Conservation (phyloP, 2,329 filamentous ascomycete species). For the Alternaria sp. region DNA sequence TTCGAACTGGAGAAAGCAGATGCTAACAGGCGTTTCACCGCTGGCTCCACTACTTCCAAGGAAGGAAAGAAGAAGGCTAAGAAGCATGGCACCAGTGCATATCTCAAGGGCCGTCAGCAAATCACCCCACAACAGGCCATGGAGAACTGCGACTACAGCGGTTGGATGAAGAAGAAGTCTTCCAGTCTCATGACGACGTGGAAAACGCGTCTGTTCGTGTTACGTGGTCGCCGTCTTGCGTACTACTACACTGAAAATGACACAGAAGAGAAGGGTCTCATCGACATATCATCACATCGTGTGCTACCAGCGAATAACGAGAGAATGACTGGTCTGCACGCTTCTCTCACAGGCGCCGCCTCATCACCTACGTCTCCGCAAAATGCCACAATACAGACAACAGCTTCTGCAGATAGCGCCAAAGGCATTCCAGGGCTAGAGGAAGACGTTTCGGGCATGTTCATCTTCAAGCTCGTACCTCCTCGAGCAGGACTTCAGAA, state of each 20-base stretch:
- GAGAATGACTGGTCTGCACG: conserved; percentile 87
- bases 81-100: conserved; percentile 96
- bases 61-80: conserved; percentile 63
- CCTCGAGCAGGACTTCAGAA: conserved; percentile 86
- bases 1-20: conserved; percentile 81
- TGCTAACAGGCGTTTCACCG: conserved; percentile 44
- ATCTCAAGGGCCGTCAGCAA: conserved; percentile 84
- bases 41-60: conserved; percentile 56
- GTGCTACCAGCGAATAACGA: conserved; percentile 96
- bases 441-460: conserved; percentile 71
- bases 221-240: conserved; percentile 87
- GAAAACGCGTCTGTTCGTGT: conserved; percentile 95
- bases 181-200: conserved; percentile 96
- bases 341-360: conserved; percentile 88
- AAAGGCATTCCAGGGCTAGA: conserved; percentile 40
- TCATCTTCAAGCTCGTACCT: conserved; percentile 98
- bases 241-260: conserved; percentile 98
- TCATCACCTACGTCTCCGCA: conserved; percentile 69
- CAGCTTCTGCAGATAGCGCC: conserved; percentile 50
- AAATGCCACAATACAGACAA: conserved; percentile 51
- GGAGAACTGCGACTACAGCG: conserved; percentile 86
- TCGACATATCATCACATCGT: conserved; percentile 96
- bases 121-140: conserved; percentile 85
- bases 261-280: conserved; percentile 90
- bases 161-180: conserved; percentile 99